Evolutionary conservation across 2,329 filamentous ascomycete species (phyloP).

Genomic region (Rutstroemia sydowiana): DNA sequence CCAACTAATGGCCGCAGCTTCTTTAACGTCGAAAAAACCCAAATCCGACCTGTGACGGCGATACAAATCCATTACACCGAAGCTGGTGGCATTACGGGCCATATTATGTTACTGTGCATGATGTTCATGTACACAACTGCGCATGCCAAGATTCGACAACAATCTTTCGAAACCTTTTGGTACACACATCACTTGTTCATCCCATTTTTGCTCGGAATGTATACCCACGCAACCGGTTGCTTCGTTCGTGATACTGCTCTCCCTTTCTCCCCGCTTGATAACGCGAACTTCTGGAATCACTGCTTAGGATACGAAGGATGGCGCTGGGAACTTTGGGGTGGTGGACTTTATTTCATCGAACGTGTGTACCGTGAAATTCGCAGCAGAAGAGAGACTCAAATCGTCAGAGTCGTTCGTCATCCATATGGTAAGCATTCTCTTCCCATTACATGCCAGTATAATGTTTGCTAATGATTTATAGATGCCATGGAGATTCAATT

Average conservation of each 20-base stretch:
- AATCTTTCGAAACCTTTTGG: conserved; percentile 98
- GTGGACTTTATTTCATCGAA: conserved; percentile 78
- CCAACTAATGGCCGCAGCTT: conserved; percentile 51
- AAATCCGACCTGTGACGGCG: conserved; percentile 73
- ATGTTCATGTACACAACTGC: conserved; percentile 95
- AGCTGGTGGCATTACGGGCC: conserved; percentile 86
- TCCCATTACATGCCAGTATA: background rate
- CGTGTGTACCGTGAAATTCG: conserved; percentile 88
- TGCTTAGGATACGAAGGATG: conserved; percentile 94
- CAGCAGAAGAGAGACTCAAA: conserved; percentile 74
- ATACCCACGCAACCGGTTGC: conserved; percentile 92
- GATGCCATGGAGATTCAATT: conserved; percentile 98
- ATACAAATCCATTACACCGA: conserved; percentile 88
- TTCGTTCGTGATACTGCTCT: conserved; percentile 79
- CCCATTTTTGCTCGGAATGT: conserved; percentile 86
- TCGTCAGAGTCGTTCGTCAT: conserved; percentile 89
- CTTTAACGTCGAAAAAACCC: conserved; percentile 83
- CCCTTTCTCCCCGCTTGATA: conserved; percentile 77
- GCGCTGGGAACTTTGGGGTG: conserved; percentile 90
- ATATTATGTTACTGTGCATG: conserved; percentile 99
- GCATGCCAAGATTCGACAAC: conserved; percentile 87
- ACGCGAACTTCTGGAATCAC: conserved; percentile 76
- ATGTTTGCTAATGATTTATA: conserved; percentile 33
- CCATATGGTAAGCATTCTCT: conserved; percentile 64
- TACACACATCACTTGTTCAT: conserved; percentile 99